Conservation (phyloP, 257 asterid genomes). For the Nicotiana sylvestris region DNA sequence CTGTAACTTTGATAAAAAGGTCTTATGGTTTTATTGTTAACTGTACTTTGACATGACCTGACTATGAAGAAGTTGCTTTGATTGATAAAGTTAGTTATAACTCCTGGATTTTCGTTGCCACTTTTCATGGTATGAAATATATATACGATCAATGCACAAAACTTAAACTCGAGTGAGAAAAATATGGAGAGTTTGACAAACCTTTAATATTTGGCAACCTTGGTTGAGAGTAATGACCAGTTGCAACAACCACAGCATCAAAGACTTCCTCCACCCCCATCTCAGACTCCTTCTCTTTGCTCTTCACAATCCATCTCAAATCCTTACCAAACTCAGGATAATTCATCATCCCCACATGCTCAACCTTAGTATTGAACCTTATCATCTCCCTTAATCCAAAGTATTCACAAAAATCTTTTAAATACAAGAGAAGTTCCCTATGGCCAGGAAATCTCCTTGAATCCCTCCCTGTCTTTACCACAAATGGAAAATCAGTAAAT, state of each 20-base stretch:
- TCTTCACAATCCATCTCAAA: constrained; percentile 68
- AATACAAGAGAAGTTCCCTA: constrained; percentile 51
- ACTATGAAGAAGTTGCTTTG: not conserved
- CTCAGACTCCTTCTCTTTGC: constrained; percentile 25
- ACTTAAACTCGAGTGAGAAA: not conserved
- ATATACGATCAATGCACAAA: not conserved
- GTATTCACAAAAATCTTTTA: constrained; percentile 61
- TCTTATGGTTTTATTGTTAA: not conserved
- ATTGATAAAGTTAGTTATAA: not conserved
- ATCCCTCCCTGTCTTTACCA: constrained; percentile 56
- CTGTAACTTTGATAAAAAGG: not conserved
- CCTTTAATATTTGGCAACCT: constrained; percentile 72
- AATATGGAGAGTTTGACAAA: not conserved
- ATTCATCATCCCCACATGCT: constrained; percentile 58
- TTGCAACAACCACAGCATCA: constrained; percentile 85
- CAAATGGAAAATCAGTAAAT: constrained; percentile 72
- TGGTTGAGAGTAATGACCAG: constrained; percentile 84
- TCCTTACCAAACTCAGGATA: constrained; percentile 27
- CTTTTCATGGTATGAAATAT: too few species aligned
- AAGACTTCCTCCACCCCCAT: constrained; percentile 52
- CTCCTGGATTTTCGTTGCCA: not conserved
- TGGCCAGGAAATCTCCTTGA: constrained; percentile 84
- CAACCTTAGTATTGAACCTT: constrained; percentile 63
- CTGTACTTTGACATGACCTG: not conserved
- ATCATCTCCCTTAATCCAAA: constrained; percentile 71